Evolutionary conservation across 495 filamentous ascomycete species (phyloP), one percentile per base, ranked within the genome.

Genomic region (Terfezia boudieri): DNA sequence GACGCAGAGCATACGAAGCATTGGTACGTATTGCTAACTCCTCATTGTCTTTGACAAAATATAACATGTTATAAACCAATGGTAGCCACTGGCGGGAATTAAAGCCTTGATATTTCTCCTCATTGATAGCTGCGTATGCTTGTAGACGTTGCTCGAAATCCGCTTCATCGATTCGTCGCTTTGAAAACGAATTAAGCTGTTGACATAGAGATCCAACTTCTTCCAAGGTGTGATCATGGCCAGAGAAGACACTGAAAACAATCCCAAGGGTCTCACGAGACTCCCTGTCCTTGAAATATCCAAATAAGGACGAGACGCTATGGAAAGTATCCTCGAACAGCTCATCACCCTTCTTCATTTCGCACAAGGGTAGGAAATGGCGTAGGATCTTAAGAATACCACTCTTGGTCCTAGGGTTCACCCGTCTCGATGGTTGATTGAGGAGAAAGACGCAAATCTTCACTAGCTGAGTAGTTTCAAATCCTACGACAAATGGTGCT

Each of bases 61-160:
- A 95, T 2, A 94, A 72, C 74, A 94, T 79, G 62, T 96, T 96
- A 68, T 81, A 82, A 2, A 96, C 64, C 36, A 96, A 70, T n/a
- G 92, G 88, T 55, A 76, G 74, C 92, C 90, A 99, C 61, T 93
- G 82, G 56, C 76, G 77, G n/a, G 79, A 65, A 4, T 73, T 81
- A 37, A 88, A 76, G 0, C 67, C 69, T 1, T 56, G 58, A 37
- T 71, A 68, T 51, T 69, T 61, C 4, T 71, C 65, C 32, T 78
- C 76, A 48, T 79, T 84, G 60, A 96, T 79, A 5, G 68, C 64
- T 53, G 74, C 80, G 68, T 92, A 95, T 22, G 84, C 92, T 48
- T 73, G 66, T 14, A 89, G 70, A 22, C 90, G 78, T 50, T 79
- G 76, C 50, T 88, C 81, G 67, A 89, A 94, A 64, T 99, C 83